Evolutionary conservation across 148 eudicot species (phyloP), one percentile per base, ranked within the genome.

Genomic region (Rhododendron henanense): DNA sequence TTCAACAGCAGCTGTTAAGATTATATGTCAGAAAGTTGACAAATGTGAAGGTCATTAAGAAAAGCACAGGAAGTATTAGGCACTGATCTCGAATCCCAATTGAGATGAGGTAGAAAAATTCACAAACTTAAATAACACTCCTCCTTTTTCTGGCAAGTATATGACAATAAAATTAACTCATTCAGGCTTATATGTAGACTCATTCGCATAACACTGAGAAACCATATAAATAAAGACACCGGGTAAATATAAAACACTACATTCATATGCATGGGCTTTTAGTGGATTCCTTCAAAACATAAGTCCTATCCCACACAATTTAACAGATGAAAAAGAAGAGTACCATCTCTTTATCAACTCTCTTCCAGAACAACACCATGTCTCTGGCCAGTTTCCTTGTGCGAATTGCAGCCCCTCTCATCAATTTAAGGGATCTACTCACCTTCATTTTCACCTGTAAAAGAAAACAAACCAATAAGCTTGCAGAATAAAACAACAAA

Each of bases 281-380:
- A 37, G 47, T 28, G 16, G 48, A 83, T 47, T 65, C 80, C 37
- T 73, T 35, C 2, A 41, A 19, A 74, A 35, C 80, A 5, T 16
- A 44, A 53, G 81, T 23, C 33, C 33, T 80, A 80, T 44, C 84
- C 19, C 31, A 50, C 21, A 10, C 18, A 79, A 73, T 9, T 48
- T 55, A 47, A 83, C 5, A 39, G 48, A 83, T 85, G 50, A 37
- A 53, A 83, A 82, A 83, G 45, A 83, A 53, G 59, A 76, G 75
- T 95, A 97, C 99, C 99, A 95, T 97, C 93, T 97, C 99, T 85
- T 95, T 97, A 86, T 97, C 99, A 83, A 93, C 89, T 93, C 94
- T 91, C 91, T 97, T 97, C 99, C 99, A 97, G 84, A 94, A 95
- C 55, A 95, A 91, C 90, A 97, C 85, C 98, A 97, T 94, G 89